Conservation (phyloP, 345 rosid species). For the Pugionium cornutum region DNA sequence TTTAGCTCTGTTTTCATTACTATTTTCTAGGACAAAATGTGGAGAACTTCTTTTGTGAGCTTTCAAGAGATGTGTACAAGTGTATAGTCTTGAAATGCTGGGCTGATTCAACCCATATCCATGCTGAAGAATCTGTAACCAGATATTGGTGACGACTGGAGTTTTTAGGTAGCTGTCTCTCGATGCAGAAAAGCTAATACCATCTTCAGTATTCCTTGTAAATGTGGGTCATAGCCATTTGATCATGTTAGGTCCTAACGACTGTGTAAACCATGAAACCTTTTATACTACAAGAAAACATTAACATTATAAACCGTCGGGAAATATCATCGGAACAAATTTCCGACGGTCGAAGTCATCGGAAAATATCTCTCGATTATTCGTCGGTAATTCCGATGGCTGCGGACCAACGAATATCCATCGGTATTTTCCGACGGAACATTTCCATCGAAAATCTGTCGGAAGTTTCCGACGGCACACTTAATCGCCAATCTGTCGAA, state of each 20-base stretch:
- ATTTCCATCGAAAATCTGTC: too few species aligned
- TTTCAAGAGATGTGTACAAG: slow-evolving; percentile 29
- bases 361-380: too few species aligned
- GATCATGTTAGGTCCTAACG: slow-evolving; percentile 68
- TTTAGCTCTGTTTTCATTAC: neutral
- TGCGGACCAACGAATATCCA: too few species aligned
- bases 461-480: too few species aligned
- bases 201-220: slow-evolving; percentile 65
- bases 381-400: too few species aligned
- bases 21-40: too few species aligned
- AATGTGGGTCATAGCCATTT: slow-evolving; percentile 74
- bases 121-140: neutral
- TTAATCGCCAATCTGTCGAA: too few species aligned
- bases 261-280: slow-evolving; percentile 47
- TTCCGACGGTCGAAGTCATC: too few species aligned
- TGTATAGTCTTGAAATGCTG: slow-evolving; percentile 21
- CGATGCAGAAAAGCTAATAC: slow-evolving; percentile 55
- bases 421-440: too few species aligned
- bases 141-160: neutral
- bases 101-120: slow-evolving; percentile 10
- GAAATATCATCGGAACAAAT: too few species aligned
- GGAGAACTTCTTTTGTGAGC: neutral
- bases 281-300: neutral
- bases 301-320: too few species aligned
- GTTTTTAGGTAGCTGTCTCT: slow-evolving; percentile 44